Base-by-base conservation (phyloP, 2,329 filamentous ascomycete genomes). In the Clarireedia paspali region DNA sequence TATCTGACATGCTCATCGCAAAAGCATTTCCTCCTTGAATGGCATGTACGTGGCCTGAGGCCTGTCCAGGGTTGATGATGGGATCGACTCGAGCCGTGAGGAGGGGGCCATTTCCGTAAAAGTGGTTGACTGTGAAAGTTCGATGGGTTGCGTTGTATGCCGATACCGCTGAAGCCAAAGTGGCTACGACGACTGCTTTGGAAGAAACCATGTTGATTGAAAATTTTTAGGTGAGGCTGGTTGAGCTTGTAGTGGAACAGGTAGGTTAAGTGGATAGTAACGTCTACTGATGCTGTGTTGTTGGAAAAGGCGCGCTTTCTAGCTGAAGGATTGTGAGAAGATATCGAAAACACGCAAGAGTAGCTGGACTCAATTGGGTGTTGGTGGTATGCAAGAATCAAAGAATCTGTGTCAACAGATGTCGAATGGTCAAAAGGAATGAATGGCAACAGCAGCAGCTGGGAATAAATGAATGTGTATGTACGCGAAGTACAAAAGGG, bases 61-160 rank as follows among this genome's bases (percentile, higher is more conserved):
- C 62, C 26, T 67, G 65, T 54, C 83, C 85, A 1, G 80, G 80
- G 59, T 81, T 78, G 61, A 94, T 77, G 57, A 96, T 77, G 27
- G 90, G 90, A 67, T 96, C 90, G 48, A 95, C 76, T 57, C 89
- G 83, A 50, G 81, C 81, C 50, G 77, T 74, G 49, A 79, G 80
- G 63, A 84, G 75, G 64, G 85, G 80, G 44, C 79, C 77, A 62
- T 82, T 76, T 66, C 84, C 84, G 67, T 82, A 81, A 76, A 89
- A 89, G 65, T 80, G 83, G 68, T 88, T 79, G 67, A 89, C 87
- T 53, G 85, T 84, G 64, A 87, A 82, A 45, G 82, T 82, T 55
- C 78, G 74, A 4, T 60, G 48, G 50, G 55, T 60, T n/a, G 59
- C 52, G 15, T 55, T 53, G 44, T 62, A 64, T 47, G 67, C 64